A percentile compares a stretch with the other conserved stretches of the same genome.
phyloP scores from a whole-genome alignment of 2,329 filamentous ascomycete species.

The Penicillium corylophilum region DNA sequence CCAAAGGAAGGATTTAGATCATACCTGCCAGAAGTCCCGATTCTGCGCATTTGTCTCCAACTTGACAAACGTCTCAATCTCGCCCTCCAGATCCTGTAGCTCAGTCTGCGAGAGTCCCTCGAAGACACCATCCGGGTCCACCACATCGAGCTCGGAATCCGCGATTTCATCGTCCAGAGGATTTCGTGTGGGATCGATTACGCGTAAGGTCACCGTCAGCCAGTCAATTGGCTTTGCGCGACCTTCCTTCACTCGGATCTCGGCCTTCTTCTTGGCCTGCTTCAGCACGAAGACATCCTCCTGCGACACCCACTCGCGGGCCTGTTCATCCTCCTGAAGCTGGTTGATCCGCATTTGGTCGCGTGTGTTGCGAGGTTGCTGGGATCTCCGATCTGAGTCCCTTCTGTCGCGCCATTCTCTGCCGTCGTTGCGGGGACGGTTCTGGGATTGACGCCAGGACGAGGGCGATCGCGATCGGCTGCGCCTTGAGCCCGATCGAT shows the following conservation, averaged over 20 bases:
- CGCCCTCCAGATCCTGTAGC: constrained; percentile 73
- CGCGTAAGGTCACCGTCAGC: constrained; percentile 84
- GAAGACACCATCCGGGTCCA: constrained; percentile 78
- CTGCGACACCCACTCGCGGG: constrained; percentile 81
- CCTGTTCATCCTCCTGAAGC: constrained; percentile 74
- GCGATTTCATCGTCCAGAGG: constrained; percentile 77
- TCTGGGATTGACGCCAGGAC: constrained; percentile 40
- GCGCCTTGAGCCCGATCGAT: constrained; percentile 38
- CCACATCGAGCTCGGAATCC: constrained; percentile 73
- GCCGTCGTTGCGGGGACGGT: constrained; percentile 36
- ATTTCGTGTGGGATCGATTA: constrained; percentile 81
- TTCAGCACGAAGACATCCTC: constrained; percentile 95
- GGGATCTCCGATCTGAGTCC: constrained; percentile 19
- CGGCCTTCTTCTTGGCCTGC: constrained; percentile 97
- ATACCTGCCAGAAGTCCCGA: constrained; percentile 78
- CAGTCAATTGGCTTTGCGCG: constrained; percentile 91
- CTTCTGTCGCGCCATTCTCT: constrained; percentile 28
- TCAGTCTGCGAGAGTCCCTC: constrained; percentile 67
- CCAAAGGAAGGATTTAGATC: constrained; percentile 16
- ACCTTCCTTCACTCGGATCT: constrained; percentile 87
- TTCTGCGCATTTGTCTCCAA: constrained; percentile 78
- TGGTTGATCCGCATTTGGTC: constrained; percentile 51
- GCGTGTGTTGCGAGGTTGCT: constrained; percentile 36
- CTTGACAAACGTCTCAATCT: constrained; percentile 75
- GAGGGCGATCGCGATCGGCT: constrained; percentile 45